These are phyloP conservation scores for Beauveria caledonica DNA, from an alignment of 2,329 filamentous ascomycete species.

Conservation along the genomic window DNA sequence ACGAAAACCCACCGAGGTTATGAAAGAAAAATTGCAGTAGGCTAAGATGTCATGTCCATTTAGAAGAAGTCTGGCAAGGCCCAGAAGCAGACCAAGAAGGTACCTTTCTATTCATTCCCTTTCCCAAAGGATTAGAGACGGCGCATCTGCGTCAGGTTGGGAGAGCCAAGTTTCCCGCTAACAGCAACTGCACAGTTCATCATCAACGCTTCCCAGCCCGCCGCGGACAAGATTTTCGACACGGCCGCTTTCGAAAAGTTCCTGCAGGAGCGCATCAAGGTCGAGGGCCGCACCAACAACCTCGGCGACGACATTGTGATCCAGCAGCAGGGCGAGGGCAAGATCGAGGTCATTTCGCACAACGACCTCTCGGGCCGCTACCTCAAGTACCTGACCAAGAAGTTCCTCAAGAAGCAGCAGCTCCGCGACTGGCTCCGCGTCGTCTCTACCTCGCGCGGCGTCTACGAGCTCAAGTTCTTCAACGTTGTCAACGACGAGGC, in stretches of 20 bases:
- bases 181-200: constrained; percentile 60
- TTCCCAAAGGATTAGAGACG: not conserved
- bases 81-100: constrained; percentile 84
- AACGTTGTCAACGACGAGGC: constrained; percentile 98
- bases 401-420: constrained; percentile 99
- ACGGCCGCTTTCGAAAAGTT: constrained; percentile 99
- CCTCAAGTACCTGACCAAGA: constrained; percentile 99
- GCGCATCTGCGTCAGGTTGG: not conserved
- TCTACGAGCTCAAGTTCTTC: constrained; percentile 99
- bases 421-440: constrained; percentile 99
- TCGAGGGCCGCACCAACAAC: constrained; percentile 96
- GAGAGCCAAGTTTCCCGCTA: constrained; percentile 7
- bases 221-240: constrained; percentile 99
- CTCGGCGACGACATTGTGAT: constrained; percentile 89
- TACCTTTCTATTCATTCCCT: constrained; percentile 29
- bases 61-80: constrained; percentile 60
- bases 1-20: constrained; percentile 18
- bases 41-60: constrained; percentile 68
- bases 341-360: constrained; percentile 96
- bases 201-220: constrained; percentile 98
- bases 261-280: constrained; percentile 99
- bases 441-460: constrained; percentile 93
- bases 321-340: constrained; percentile 86
- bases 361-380: constrained; percentile 98
- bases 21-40: constrained; percentile 62